Base-by-base conservation (phyloP, 1,284 basidiomycete species). In the Boletus sp. region DNA sequence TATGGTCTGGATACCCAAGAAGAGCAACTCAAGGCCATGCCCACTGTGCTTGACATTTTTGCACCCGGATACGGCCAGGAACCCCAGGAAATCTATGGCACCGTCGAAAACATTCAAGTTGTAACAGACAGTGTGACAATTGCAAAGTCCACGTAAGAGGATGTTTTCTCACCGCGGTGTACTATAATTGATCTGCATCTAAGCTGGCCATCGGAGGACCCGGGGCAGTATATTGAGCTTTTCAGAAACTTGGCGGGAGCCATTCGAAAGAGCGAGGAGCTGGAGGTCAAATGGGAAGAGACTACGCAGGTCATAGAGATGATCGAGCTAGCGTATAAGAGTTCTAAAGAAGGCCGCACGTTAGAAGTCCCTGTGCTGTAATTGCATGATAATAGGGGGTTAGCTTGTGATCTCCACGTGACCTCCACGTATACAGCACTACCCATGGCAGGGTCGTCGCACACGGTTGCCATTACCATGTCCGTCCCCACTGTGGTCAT, bases 1-100 rank as follows among this genome's bases (percentile, higher is more conserved):
- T 79, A 75, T 59, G 89, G 88, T 2, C 66, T 91, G 34, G 90
- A 93, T 64, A 70, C 81, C 3, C 90, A 93, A 62, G 91, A 92
- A 67, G 81, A 81, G 51, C 78, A 82, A 50, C 72, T 85, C 36
- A 81, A 77, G 60, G 72, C 63, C 4, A 79, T 85, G 48, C 59
- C 74, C 9, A 59, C 67, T 9, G 76, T 78, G n/a, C 63, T 60
- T 12, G 70, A 66, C 13, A 78, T 84, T 46, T 66, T 75, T 41
- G 66, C 72, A 41, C 59, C 66, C 2, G 62, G 62, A 23, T 84
- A 74, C 55, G 82, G 80, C 5, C 67, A 66, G 41, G 87, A 89
- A 62, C 78, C 82, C 2, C 74, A 80, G 57, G 67, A 68, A 26
- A 69, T 82, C 34, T 82, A 77, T 71, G 85, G 82, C 8, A 72